Evolutionary conservation across 1,139 yeast genomes (phyloP).

Genomic region (Nakaseomyces kungkrabaensis): DNA sequence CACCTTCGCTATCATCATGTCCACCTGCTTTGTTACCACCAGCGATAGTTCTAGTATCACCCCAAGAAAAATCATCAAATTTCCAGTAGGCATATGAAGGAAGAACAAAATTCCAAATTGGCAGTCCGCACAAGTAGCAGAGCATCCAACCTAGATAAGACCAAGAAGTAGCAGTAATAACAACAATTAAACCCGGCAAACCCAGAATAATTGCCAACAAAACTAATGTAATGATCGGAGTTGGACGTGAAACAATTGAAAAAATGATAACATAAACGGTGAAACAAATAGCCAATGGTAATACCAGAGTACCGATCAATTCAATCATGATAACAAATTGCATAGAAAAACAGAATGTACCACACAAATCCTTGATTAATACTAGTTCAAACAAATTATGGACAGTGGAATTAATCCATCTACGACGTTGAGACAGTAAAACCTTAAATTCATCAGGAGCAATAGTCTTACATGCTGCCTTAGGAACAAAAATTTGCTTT

Average conservation of each 20-base stretch:
- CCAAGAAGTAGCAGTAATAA: constrained; percentile 75
- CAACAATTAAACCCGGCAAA: constrained; percentile 76
- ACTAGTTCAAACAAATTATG: constrained; percentile 90
- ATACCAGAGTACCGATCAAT: constrained; percentile 78
- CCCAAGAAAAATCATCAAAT: constrained; percentile 98
- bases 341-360: constrained; percentile 96
- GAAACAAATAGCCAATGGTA: constrained; percentile 86
- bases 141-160: constrained; percentile 76
- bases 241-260: constrained; percentile 72
- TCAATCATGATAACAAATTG: constrained; percentile 87
- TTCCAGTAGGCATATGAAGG: constrained; percentile 93
- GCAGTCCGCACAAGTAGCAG: constrained; percentile 71
- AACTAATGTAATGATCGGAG: constrained; percentile 72
- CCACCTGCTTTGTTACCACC: constrained; percentile 53
- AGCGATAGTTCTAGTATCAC: constrained; percentile 82
- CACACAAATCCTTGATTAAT: constrained; percentile 83
- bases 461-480: constrained; percentile 90
- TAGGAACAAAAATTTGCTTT: constrained; percentile 85
- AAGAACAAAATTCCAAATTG: constrained; percentile 88
- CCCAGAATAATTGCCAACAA: constrained; percentile 80
- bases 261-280: constrained; percentile 72
- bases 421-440: constrained; percentile 85
- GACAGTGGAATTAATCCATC: constrained; percentile 97
- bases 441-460: constrained; percentile 81
- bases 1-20: constrained; percentile 66